A percentile compares a stretch with the other conserved stretches of the same genome.
Evolutionary conservation across 169 alveolate species (phyloP).

Genomic region (Plasmodium vinckei): DNA sequence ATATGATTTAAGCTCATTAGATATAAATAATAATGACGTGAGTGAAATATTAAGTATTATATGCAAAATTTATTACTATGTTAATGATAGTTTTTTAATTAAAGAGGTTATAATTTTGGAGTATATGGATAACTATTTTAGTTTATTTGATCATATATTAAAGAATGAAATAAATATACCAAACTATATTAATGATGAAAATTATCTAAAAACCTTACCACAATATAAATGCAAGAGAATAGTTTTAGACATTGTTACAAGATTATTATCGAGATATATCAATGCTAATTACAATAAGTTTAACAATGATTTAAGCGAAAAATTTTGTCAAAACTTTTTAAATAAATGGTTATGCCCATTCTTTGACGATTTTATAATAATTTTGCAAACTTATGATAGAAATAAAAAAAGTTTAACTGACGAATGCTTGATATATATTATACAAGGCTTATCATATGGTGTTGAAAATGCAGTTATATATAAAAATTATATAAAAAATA

Average conservation of each 20-base stretch:
- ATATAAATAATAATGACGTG: constrained; percentile 52
- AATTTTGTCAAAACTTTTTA: constrained; percentile 38
- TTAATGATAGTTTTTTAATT: constrained; percentile 49
- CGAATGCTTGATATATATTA: constrained; percentile 44
- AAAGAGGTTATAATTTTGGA: constrained; percentile 56
- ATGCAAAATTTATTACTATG: constrained; percentile 60
- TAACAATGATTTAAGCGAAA: constrained; percentile 47
- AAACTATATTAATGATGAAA: constrained; percentile 48
- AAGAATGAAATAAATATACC: constrained; percentile 52
- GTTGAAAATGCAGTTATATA: constrained; percentile 68
- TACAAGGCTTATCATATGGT: constrained; percentile 68
- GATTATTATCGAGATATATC: constrained; percentile 48
- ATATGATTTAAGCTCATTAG: constrained; percentile 55
- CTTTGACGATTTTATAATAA: constrained; percentile 63
- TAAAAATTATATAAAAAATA: constrained; percentile 63
- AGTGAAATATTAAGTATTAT: constrained; percentile 45
- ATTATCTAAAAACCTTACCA: constrained; percentile 55
- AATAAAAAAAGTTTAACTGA: constrained; percentile 64
- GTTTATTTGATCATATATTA: constrained; percentile 55
- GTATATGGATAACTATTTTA: constrained; percentile 65
- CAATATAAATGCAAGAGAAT: constrained; percentile 62
- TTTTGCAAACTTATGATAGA: constrained; percentile 40
- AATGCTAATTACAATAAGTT: constrained; percentile 60
- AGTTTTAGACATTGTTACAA: constrained; percentile 40
- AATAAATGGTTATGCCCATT: constrained; percentile 74